Evolutionary conservation across 2,329 filamentous ascomycete genomes (phyloP), one percentile per base, ranked within the genome.

Genomic region (Fusarium tjaetaba): DNA sequence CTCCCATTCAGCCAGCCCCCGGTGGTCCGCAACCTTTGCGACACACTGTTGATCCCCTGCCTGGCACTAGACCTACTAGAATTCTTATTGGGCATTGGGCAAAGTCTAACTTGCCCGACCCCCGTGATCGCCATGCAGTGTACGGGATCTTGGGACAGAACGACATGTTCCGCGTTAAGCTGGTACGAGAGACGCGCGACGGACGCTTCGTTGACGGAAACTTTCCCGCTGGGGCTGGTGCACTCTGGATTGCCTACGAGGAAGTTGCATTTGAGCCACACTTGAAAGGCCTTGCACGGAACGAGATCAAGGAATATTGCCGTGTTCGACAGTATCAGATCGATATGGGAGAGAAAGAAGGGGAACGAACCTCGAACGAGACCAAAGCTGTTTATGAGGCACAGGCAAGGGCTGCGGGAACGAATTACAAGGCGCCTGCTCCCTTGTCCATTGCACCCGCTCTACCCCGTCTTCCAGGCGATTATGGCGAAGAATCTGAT

Each of bases 111-210:
- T 86, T 88, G 56, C 45, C 77, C 0, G 80, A 85, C 5, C 77
- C 82, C 4, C 80, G 81, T 18, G 85, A 91, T 75, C 88, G 89
- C 59, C 90, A 92, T 74, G 90, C 89, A 0, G 88, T 91, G 1
- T 89, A 88, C 61, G 90, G 90, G 7, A 90, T 92, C 16, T 80
- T 92, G 1, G 89, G 89, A 2, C 86, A 86, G 24, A 90, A 90
- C 62, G 89, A 91, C 71, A 91, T 90, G 86, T 91, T 92, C 77
- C 83, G 90, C 1, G 88, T 91, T 61, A 91, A 91, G 78, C 83
- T 92, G 1, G 86, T 89, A 2, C 84, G 88, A 11, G 85, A 90
- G 74, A 91, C 89, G 0, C 86, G 89, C 7, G 89, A 91, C 74
- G 90, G 90, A 6, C 86, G 88, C 0, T 86, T 85, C 36, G 82